Evolutionary conservation across 164 flowering plant species (phyloP), one percentile per base, ranked within the genome.

Genomic region (Magnolia sinica): DNA sequence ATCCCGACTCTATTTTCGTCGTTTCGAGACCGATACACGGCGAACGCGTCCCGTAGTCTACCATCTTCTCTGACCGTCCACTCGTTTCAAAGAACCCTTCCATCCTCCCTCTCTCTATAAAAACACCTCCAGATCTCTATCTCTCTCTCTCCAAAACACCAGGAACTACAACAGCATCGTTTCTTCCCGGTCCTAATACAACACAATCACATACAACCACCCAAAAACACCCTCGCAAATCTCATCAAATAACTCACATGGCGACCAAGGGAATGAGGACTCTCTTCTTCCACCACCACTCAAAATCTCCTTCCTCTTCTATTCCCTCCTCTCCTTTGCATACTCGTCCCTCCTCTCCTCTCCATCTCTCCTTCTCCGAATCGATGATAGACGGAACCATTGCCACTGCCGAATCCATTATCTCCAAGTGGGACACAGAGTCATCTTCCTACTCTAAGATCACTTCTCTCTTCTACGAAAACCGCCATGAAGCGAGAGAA

Each of bases 351-450:
- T 59, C 71, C 20, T 5, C 71, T 4, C 23, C 64, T 29, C 9
- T 1, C 68, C 63, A 58, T 19, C 63, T 13, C 63, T 58, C 19
- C 63, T 63, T 86, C 68, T 73, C 88, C 1, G 87, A 84, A 3
- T 76, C 90, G 1, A 71, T 79, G 59, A 78, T 87, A 74, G 89
- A 85, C 1, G 80, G 80, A 22, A 82, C 64, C 50, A 69, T 93
- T 10, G 88, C 83, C 1, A 8, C 75, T 1, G 95, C 97, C 0
- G 83, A 84, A 18, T 63, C 83, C 0, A 61, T 91, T 67, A 82
- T 94, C 81, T 68, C 50, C 66, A 90, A 88, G 74, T 94, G 97
- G 98, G 73, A 90, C 74, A 76, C 89, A 0, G 83, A 87, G 1
- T 24, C 85, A 3, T 80, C 88, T 0, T 19, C 83, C 66, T 65